Evolutionary conservation across 2,329 filamentous ascomycete species (phyloP).

Genomic region (Orbilia brochopaga): DNA sequence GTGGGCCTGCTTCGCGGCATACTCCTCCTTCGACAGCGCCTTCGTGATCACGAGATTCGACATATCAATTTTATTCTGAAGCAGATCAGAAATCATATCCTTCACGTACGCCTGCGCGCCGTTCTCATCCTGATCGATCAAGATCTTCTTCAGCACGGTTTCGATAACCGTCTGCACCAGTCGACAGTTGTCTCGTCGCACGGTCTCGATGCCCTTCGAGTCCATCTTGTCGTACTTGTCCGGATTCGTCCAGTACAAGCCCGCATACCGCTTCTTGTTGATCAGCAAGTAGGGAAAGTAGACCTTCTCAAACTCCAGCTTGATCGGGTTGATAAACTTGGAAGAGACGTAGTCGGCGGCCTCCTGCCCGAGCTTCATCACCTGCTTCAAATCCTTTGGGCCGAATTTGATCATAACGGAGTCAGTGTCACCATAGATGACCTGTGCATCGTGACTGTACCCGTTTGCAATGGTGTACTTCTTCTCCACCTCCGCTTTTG

Average conservation of each 20-base stretch:
- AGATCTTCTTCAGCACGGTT: slow-evolving; percentile 90
- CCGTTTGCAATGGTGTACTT: slow-evolving; percentile 92
- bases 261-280: slow-evolving; percentile 99
- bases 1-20: slow-evolving; percentile 91
- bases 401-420: slow-evolving; percentile 99
- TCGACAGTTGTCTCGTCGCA: slow-evolving; percentile 93
- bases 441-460: slow-evolving; percentile 90
- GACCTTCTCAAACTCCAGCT: slow-evolving; percentile 98
- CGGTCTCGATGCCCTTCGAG: slow-evolving; percentile 98
- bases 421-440: slow-evolving; percentile 98
- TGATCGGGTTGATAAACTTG: slow-evolving; percentile 96
- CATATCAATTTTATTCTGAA: slow-evolving; percentile 99
- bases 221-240: slow-evolving; percentile 99
- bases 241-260: slow-evolving; percentile 94
- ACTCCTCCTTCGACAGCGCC: slow-evolving; percentile 87
- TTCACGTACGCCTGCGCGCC: slow-evolving; percentile 98
- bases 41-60: slow-evolving; percentile 99
- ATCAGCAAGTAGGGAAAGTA: slow-evolving; percentile 98
- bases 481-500: slow-evolving; percentile 89
- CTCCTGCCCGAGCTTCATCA: slow-evolving; percentile 95
- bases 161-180: slow-evolving; percentile 97
- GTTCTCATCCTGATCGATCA: slow-evolving; percentile 88
- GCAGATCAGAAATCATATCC: slow-evolving; percentile 87
- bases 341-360: slow-evolving; percentile 84
- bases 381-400: slow-evolving; percentile 79